Percentiles rank a stretch among this genome's conserved stretches.
Conservation (phyloP, 495 filamentous ascomycete species). For the Xylaria castorea region DNA sequence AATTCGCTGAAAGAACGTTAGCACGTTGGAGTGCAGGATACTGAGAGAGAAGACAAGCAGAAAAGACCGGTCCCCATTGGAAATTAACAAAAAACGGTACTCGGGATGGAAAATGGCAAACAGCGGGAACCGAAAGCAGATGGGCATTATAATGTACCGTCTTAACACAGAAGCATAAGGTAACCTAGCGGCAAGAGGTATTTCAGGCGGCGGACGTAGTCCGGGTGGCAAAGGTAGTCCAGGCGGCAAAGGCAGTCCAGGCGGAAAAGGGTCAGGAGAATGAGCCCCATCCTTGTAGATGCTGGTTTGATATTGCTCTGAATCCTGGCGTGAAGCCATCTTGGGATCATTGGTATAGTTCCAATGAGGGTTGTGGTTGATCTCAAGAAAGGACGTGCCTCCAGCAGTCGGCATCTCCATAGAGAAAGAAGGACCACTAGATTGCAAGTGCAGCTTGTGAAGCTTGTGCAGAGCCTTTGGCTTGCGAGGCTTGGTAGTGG, state of each 20-base stretch:
- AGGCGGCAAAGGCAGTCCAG: conserved; percentile 2
- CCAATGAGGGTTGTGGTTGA: not conserved
- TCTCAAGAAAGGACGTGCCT: not conserved
- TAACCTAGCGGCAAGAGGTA: not conserved
- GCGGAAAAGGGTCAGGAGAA: not conserved
- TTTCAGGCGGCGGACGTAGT: not conserved
- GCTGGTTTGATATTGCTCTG: conserved; percentile 5
- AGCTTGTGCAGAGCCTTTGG: conserved; percentile 30
- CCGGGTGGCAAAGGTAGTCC: not conserved
- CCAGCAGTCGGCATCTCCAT: not conserved
- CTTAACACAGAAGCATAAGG: conserved; percentile 27
- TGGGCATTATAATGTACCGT: conserved; percentile 17
- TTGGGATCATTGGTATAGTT: conserved; percentile 6
- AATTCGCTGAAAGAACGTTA: conserved; percentile 69
- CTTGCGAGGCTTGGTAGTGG: conserved; percentile 24
- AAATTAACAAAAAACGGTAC: not conserved
- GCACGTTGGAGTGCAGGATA: not conserved
- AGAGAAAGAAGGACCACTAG: conserved; percentile 18
- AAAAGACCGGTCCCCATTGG: not conserved
- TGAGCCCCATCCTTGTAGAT: not conserved
- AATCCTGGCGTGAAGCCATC: conserved; percentile 13
- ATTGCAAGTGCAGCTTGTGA: conserved; percentile 23
- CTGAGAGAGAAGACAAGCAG: not conserved
- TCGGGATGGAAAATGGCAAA: not conserved
- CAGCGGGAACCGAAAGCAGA: not conserved